Conservation (phyloP, 2,329 filamentous ascomycete species). For the Phoma herbarum region DNA sequence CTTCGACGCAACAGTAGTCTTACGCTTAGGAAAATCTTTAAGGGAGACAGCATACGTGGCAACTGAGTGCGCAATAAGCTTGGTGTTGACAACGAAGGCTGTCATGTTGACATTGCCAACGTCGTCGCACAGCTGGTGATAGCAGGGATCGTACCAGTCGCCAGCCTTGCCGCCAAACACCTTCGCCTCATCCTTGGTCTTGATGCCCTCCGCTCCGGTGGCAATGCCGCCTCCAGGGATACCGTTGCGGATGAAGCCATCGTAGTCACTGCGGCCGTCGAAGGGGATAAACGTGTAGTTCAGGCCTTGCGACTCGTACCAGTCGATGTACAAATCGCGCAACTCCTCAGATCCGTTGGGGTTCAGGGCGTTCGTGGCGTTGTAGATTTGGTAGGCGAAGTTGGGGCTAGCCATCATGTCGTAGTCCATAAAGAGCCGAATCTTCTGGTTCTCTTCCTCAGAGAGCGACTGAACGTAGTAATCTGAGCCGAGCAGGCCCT, state of each 20-base stretch:
- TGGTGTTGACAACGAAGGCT: constrained; percentile 52
- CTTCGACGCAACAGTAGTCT: constrained; percentile 25
- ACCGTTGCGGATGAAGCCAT: constrained; percentile 53
- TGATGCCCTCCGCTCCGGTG: constrained; percentile 54
- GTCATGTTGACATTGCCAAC: constrained; percentile 51
- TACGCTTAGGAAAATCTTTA: constrained; percentile 48
- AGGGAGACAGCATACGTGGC: constrained; percentile 48
- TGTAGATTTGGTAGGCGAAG: constrained; percentile 53
- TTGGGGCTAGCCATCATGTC: constrained; percentile 55
- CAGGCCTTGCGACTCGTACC: constrained; percentile 48
- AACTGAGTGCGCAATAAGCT: constrained; percentile 51
- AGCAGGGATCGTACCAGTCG: constrained; percentile 52
- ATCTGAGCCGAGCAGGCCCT: constrained; percentile 51
- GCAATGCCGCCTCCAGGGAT: constrained; percentile 54
- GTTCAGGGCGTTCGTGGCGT: constrained; percentile 50
- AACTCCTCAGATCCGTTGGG: constrained; percentile 50
- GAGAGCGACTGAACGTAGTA: constrained; percentile 51
- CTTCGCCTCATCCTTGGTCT: constrained; percentile 49
- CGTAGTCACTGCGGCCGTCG: constrained; percentile 54
- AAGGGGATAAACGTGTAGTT: constrained; percentile 53
- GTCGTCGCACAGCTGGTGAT: constrained; percentile 53
- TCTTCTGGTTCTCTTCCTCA: constrained; percentile 50
- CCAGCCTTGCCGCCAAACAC: constrained; percentile 52
- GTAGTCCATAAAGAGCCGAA: constrained; percentile 56
- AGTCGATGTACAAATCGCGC: constrained; percentile 51